phyloP scores from a whole-genome alignment of 768 basidiomycete genomes.

The Rossbeevera mucosa region DNA sequence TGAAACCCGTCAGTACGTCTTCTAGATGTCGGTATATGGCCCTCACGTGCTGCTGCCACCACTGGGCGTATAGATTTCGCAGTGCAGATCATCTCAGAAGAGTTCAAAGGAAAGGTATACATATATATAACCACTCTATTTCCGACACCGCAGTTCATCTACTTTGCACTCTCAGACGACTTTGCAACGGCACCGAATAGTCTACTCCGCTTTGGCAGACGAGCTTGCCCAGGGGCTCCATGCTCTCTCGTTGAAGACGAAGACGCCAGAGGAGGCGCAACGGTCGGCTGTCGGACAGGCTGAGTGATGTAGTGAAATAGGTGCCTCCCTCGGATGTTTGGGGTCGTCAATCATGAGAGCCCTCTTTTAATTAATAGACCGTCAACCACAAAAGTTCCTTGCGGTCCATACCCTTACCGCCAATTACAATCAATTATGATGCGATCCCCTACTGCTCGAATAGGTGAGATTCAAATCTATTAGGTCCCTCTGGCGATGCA shows the following conservation, averaged over 20 bases:
- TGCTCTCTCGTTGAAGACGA: conserved; percentile 71
- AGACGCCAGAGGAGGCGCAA: conserved; percentile 53
- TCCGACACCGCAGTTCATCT: conserved; percentile 10
- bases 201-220: conserved; percentile 66
- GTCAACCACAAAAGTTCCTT: conserved; percentile 18
- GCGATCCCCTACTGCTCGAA: conserved; percentile 19
- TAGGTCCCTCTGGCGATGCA: conserved; percentile 12
- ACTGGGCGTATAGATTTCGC: conserved; percentile 58
- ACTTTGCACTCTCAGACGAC: conserved; percentile 43
- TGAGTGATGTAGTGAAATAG: conserved; percentile 24
- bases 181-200: conserved; percentile 78
- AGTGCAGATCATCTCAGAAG: conserved; percentile 65
- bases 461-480: conserved; percentile 6
- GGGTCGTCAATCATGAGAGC: conserved; percentile 29
- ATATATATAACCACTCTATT: conserved; percentile 11
- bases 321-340: conserved; percentile 5
- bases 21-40: conserved; percentile 12
- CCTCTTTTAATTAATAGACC: conserved; percentile 27
- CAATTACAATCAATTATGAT: conserved; percentile 11
- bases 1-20: conserved; percentile 70
- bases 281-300: conserved; percentile 17
- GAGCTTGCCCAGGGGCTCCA: conserved; percentile 72
- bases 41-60: conserved; percentile 25
- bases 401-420: conserved; percentile 15
- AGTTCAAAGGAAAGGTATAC: conserved; percentile 69